Evolutionary conservation across 2,329 filamentous ascomycete genomes (phyloP).

Genomic region (Lecanoromycetidae sp.): DNA sequence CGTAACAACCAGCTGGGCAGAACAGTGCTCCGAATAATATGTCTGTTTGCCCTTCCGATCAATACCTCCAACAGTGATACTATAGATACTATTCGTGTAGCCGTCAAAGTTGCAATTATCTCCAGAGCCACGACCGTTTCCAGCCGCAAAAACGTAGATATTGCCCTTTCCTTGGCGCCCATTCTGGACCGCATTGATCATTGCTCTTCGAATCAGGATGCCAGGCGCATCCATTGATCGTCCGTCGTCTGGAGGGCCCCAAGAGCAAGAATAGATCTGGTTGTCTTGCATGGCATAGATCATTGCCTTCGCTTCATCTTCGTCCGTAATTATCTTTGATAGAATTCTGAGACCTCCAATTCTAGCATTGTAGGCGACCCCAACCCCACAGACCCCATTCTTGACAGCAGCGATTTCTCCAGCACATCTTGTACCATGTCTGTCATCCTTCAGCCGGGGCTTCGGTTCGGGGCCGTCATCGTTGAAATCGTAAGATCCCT

Average conservation of each 20-base stretch:
- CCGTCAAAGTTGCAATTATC: slow-evolving; percentile 99
- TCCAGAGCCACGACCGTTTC: slow-evolving; percentile 73
- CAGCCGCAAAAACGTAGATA: slow-evolving; percentile 92
- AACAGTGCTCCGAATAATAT: slow-evolving; percentile 93
- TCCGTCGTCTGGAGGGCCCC: slow-evolving; percentile 92
- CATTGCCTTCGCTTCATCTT: slow-evolving; percentile 82
- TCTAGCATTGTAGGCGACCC: slow-evolving; percentile 83
- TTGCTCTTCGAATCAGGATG: slow-evolving; percentile 74
- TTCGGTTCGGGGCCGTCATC: slow-evolving; percentile 66
- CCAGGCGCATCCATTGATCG: slow-evolving; percentile 87
- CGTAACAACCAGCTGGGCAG: slow-evolving; percentile 86
- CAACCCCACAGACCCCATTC: slow-evolving; percentile 90
- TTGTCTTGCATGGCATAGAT: slow-evolving; percentile 88
- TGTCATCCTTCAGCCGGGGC: slow-evolving; percentile 72
- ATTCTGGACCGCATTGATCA: slow-evolving; percentile 83
- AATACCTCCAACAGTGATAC: slow-evolving; percentile 88
- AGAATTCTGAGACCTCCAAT: slow-evolving; percentile 88
- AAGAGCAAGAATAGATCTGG: slow-evolving; percentile 96
- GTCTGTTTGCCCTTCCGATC: slow-evolving; percentile 80
- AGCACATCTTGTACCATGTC: slow-evolving; percentile 85
- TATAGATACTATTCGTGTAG: slow-evolving; percentile 99
- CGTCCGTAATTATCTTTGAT: slow-evolving; percentile 78
- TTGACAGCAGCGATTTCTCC: slow-evolving; percentile 86
- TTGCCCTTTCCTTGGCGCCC: slow-evolving; percentile 74
- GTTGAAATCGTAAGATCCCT: slow-evolving; percentile 94